Percentiles rank a stretch among this genome's conserved stretches.
phyloP scores from a whole-genome alignment of 78 protist genomes.

The Chrysochromulina tobinii region DNA sequence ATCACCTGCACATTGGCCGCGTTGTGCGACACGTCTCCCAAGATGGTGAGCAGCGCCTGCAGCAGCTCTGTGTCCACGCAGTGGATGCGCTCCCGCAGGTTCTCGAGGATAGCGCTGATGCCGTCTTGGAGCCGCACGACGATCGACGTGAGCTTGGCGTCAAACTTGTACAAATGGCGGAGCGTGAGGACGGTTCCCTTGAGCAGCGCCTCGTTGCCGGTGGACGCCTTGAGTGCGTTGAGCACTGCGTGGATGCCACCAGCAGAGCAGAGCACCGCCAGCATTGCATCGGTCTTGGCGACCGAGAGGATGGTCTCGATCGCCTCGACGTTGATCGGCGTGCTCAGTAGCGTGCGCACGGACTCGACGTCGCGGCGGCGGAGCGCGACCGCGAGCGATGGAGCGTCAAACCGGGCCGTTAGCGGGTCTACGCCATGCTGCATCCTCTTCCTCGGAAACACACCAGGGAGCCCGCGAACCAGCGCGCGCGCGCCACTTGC shows the following conservation, averaged over 20 bases:
- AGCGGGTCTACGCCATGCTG: too few species aligned
- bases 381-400: too few species aligned
- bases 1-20: background rate
- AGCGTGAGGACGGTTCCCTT: background rate
- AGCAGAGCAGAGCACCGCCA: background rate
- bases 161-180: background rate
- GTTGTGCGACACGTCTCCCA: background rate
- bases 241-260: background rate
- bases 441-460: too few species aligned
- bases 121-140: slow-evolving; percentile 12
- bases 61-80: background rate
- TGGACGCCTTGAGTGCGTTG: background rate
- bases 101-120: background rate
- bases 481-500: too few species aligned
- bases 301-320: background rate
- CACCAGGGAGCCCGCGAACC: too few species aligned
- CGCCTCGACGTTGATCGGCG: background rate
- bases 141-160: background rate
- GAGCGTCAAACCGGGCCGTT: too few species aligned
- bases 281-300: background rate
- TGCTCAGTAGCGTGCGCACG: too few species aligned
- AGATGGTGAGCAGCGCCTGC: background rate
- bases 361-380: too few species aligned
- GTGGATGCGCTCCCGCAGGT: background rate
- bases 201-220: background rate